Percentiles rank a stretch among this genome's conserved stretches.
Evolutionary conservation across 768 basidiomycete species (phyloP).

Genomic region (Macrolepiota fuliginosa): DNA sequence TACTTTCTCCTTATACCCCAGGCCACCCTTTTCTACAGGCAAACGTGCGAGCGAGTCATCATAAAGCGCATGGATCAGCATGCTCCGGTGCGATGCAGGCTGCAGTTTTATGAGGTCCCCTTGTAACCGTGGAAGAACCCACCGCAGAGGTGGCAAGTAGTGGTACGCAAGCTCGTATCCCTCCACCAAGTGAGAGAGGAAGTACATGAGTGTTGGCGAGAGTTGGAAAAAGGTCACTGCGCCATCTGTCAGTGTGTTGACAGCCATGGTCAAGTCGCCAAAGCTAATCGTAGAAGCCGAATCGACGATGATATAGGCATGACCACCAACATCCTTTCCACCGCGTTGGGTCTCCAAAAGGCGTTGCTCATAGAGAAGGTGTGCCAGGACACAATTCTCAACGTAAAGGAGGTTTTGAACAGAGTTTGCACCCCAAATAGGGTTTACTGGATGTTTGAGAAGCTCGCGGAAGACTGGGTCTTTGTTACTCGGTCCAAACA

Average conservation of each 20-base stretch:
- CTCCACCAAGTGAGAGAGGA: slow-evolving; percentile 56
- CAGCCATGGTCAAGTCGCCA: slow-evolving; percentile 56
- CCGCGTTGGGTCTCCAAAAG: not conserved
- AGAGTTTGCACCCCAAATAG: not conserved
- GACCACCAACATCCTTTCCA: slow-evolving; percentile 63
- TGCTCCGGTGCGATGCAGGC: slow-evolving; percentile 32
- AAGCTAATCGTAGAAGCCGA: slow-evolving; percentile 47
- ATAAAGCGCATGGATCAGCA: slow-evolving; percentile 33
- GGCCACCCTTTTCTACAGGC: slow-evolving; percentile 51
- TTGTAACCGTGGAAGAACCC: slow-evolving; percentile 39
- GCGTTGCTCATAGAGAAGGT: slow-evolving; percentile 4
- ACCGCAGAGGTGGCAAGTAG: slow-evolving; percentile 24
- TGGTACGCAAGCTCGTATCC: slow-evolving; percentile 34
- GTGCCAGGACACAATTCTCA: not conserved
- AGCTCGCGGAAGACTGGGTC: not conserved
- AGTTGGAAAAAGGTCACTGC: slow-evolving; percentile 51
- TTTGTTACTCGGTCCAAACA: not conserved
- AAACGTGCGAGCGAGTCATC: slow-evolving; percentile 64
- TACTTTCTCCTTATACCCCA: slow-evolving; percentile 58
- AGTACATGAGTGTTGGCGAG: slow-evolving; percentile 63
- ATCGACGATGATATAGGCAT: slow-evolving; percentile 65
- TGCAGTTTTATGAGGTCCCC: slow-evolving; percentile 56
- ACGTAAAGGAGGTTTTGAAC: not conserved
- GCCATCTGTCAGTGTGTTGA: slow-evolving; percentile 54
- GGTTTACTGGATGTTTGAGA: not conserved